Evolutionary conservation across 192 early-diverging fungal genomes (phyloP), one percentile per base, ranked within the genome.

Genomic region (Entomortierella lignicola): DNA sequence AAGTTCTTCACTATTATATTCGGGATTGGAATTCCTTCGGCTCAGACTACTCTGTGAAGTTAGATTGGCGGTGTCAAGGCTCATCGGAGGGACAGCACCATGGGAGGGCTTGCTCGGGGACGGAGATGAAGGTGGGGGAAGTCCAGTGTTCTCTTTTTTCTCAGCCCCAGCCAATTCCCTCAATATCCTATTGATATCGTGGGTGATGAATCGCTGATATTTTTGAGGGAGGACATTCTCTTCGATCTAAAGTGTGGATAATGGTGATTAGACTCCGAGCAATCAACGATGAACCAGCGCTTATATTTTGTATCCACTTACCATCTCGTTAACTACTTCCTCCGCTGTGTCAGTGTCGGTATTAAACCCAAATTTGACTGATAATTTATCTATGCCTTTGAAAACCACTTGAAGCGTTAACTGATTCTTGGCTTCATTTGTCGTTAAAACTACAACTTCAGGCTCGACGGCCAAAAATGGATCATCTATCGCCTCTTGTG

Each of bases 351-450:
- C 92, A 0, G 87, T 90, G 52, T 92, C 88, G 5, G 87, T 89
- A 75, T 94, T 93, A 70, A 94, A 94, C 55, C 93, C 92, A 81
- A 94, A 94, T 71, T 94, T 94, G 23, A 94, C 92, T 0, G 93
- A 94, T 20, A 94, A 74, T 55, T 87, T 88, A 70, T 94, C 92
- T 83, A 88, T 91, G 12, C 92, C 92, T 67, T 93, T 92, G 84
- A 92, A 94, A 8, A 92, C 88, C 21, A 94, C 91, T 75, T 94
- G 91, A 55, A 94, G 83, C 1, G 84, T 89, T 29, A 93, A 63
- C 58, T 90, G 88, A 26, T 86, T 89, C 64, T 89, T 92, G 56
- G 87, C 86, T 42, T 85, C 85, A 37, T 89, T 87, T 18, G 83
- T 81, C 18, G 82, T 64, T 26, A 92, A 34, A 10, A 94, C 72